These are phyloP conservation scores for Helicocarpus griseus DNA, from an alignment of 2,329 filamentous ascomycete species.

Conservation along the genomic window DNA sequence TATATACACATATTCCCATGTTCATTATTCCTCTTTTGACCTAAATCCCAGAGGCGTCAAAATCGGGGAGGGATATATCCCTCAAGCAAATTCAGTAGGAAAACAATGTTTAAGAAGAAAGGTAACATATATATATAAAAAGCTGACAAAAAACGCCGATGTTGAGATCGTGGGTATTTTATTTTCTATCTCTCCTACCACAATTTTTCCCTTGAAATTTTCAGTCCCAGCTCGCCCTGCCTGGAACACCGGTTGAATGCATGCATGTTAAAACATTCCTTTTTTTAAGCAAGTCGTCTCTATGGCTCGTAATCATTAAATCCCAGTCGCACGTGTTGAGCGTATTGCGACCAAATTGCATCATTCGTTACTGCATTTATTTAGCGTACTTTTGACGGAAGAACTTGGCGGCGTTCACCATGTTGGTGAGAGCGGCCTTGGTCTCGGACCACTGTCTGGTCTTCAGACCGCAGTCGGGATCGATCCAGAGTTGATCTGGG, in stretches of 20 bases:
- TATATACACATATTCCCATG: neutral
- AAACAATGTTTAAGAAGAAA: slow-evolving; percentile 2
- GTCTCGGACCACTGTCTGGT: slow-evolving; percentile 98
- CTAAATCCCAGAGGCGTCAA: neutral
- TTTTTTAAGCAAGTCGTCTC: slow-evolving; percentile 3
- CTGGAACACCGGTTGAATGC: slow-evolving; percentile 9
- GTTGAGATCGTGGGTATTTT: slow-evolving; percentile 43
- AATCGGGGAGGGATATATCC: neutral
- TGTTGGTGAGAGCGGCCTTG: slow-evolving; percentile 89
- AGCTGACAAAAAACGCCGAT: slow-evolving; percentile 32
- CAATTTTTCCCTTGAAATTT: slow-evolving; percentile 3
- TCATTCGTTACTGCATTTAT: slow-evolving; percentile 19
- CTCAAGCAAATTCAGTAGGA: neutral
- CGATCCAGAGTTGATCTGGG: slow-evolving; percentile 98
- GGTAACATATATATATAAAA: neutral
- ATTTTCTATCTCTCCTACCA: slow-evolving; percentile 12
- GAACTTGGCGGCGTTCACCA: slow-evolving; percentile 97
- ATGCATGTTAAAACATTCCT: slow-evolving; percentile 14
- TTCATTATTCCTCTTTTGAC: neutral
- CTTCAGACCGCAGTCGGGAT: slow-evolving; percentile 99
- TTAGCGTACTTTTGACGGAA: slow-evolving; percentile 84
- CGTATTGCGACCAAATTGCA: slow-evolving; percentile 2
- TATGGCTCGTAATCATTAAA: slow-evolving; percentile 5
- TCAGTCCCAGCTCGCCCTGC: slow-evolving; percentile 8
- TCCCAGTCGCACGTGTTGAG: slow-evolving; percentile 6